phyloP scores from a whole-genome alignment of 768 basidiomycete species.

The Pisolithus albus region DNA sequence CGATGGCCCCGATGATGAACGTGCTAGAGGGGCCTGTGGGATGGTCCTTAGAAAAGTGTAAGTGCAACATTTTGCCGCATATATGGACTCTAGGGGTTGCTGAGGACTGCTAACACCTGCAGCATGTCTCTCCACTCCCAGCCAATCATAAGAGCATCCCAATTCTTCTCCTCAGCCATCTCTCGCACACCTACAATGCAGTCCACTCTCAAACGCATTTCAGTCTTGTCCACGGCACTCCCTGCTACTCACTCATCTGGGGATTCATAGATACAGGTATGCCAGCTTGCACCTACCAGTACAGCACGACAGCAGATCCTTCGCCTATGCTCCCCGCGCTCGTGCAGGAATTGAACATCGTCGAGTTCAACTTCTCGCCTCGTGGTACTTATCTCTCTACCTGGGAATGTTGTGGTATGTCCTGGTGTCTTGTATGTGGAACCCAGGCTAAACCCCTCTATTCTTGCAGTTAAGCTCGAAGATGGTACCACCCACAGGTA shows the following conservation, averaged over 20 bases:
- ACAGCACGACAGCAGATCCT: conserved; percentile 84
- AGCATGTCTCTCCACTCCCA: too few relatives aligned
- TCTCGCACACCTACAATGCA: conserved; percentile 27
- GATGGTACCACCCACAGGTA: conserved; percentile 87
- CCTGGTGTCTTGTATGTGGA: conserved; percentile 19
- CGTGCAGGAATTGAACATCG: too few relatives aligned
- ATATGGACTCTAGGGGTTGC: too few relatives aligned
- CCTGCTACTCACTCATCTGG: conserved; percentile 63
- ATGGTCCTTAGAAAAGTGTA: too few relatives aligned
- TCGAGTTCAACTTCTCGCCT: too few relatives aligned
- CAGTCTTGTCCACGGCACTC: conserved; percentile 77
- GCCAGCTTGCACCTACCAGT: conserved; percentile 68
- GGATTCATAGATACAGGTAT: conserved; percentile 62
- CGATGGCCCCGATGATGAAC: too few relatives aligned
- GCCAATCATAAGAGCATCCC: conserved; percentile 7
- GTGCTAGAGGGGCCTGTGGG: too few relatives aligned
- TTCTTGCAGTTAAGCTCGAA: conserved; percentile 66
- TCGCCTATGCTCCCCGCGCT: conserved; percentile 71
- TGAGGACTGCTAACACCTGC: too few relatives aligned
- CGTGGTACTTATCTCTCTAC: too few relatives aligned
- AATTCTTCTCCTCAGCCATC: conserved; percentile 4
- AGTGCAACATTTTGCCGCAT: too few relatives aligned
- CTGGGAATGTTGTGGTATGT: conserved; percentile 5
- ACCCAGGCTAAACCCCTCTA: conserved; percentile 1
- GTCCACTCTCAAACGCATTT: conserved; percentile 93